Base-by-base conservation (phyloP, 2,329 filamentous ascomycete genomes). In the Trichoderma citrinoviride region DNA sequence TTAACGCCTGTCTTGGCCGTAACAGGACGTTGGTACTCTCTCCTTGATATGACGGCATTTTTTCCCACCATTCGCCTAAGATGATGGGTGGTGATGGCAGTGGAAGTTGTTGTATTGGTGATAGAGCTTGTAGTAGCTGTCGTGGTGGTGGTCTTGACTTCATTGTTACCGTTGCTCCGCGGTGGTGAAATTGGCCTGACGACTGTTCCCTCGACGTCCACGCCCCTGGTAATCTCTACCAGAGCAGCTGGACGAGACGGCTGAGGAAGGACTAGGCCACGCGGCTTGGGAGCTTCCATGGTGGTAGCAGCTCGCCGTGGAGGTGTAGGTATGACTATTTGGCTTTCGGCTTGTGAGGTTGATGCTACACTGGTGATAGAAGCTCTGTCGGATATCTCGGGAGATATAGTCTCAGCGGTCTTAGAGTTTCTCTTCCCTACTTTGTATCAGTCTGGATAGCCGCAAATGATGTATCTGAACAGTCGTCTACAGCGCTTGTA, bases 341-440 rank as follows among this genome's bases (percentile, higher is more conserved):
- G 8, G 17, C 23, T 57, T 29, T 29, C 54, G 19, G 17, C 46
- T 14, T 57, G 54, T 23, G 40, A 10, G 19, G 54, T 17, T 15
- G 17, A 29, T 57, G 41, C 40, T 29, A 14, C 54, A 10, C 41
- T 57, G 5, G 15, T 19, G 15, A 17, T 8, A 33, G 49, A 19
- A n/a, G 43, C 14, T 10, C 25, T 57, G 40, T 41, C 14, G 54
- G 12, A 1, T 17, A 8, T 29, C n/a, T 57, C 40, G n/a, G 17
- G 25, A n/a, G 54, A 29, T 29, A n/a, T 27, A 33, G 10, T 10
- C 10, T 57, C 54, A 12, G n/a, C 5, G 12, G n/a, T 46, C 41
- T n/a, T 44, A 29, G 14, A 21, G n/a, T 23, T 57, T 57, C 46
- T 57, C 54, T 57, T 57, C 41, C 54, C 54, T 57, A 46, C 6